Percentiles rank a stretch among this genome's conserved stretches.
phyloP scores from a whole-genome alignment of 2,329 filamentous ascomycete genomes.

The Nothopassalora personata region DNA sequence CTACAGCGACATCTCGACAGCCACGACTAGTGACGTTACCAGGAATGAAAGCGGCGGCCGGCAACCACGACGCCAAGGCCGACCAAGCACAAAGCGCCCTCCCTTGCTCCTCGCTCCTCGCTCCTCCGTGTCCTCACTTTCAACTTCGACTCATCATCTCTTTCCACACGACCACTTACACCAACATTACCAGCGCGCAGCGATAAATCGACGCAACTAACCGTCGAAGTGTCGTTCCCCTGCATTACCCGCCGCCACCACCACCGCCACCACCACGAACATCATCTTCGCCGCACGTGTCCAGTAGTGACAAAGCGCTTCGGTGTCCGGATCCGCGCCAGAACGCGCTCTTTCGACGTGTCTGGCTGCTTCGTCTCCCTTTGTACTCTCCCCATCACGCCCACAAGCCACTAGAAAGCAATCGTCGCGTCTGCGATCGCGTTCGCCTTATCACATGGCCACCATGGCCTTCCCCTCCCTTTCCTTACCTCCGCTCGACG shows the following conservation, averaged over 20 bases:
- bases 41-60: background rate
- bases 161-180: background rate
- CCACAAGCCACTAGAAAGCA: background rate
- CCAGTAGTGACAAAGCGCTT: slow-evolving; percentile 1
- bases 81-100: background rate
- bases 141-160: background rate
- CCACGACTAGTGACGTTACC: background rate
- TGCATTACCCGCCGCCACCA: background rate
- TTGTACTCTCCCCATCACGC: background rate
- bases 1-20: background rate
- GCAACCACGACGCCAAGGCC: background rate
- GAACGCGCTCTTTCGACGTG: slow-evolving; percentile 1
- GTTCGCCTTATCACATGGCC: slow-evolving; percentile 19
- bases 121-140: background rate
- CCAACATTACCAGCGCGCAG: background rate
- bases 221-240: background rate
- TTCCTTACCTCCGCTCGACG: slow-evolving; percentile 33
- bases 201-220: background rate
- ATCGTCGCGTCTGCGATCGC: slow-evolving; percentile 3
- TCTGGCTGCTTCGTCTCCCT: background rate
- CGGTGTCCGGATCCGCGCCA: background rate
- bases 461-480: slow-evolving; percentile 24
- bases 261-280: background rate
- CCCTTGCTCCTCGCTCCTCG: background rate
- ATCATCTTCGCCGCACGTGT: background rate